These are phyloP conservation scores for Boletus rex-veris DNA, from an alignment of 768 basidiomycete species.

Conservation along the genomic window DNA sequence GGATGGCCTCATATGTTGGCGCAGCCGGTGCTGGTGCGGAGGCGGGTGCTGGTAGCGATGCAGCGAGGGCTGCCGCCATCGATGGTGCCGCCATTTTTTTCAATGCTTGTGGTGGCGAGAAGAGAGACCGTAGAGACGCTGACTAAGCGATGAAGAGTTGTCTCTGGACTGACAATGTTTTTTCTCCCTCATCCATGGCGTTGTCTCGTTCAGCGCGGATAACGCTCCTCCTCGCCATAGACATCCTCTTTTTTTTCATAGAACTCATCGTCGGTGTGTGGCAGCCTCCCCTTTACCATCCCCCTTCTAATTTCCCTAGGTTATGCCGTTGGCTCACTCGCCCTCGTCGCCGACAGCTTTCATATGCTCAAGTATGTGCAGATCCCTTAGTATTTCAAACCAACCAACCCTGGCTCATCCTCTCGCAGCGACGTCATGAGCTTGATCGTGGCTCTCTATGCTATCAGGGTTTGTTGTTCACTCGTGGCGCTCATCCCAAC, in stretches of 20 bases:
- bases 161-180: too few species aligned
- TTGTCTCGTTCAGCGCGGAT: constrained; percentile 72
- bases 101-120: not conserved
- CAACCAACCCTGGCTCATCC: constrained; percentile 10
- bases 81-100: constrained; percentile 63
- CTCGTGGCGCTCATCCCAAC: constrained; percentile 3
- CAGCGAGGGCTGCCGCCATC: constrained; percentile 92
- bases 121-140: not conserved
- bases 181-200: constrained; percentile 18
- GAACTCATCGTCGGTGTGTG: constrained; percentile 74
- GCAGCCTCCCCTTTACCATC: constrained; percentile 9
- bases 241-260: constrained; percentile 81
- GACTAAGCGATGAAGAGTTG: constrained; percentile 16
- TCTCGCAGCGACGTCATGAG: constrained; percentile 88
- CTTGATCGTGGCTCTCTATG: constrained; percentile 91
- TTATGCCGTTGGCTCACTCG: constrained; percentile 93
- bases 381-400: not conserved
- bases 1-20: constrained; percentile 81
- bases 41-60: constrained; percentile 64
- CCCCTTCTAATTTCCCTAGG: constrained; percentile 42
- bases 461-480: constrained; percentile 60
- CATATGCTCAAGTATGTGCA: constrained; percentile 93
- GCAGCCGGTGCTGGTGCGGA: constrained; percentile 58
- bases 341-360: constrained; percentile 94
- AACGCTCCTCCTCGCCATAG: constrained; percentile 74